Base-by-base conservation (phyloP, 2,329 filamentous ascomycete species). In the Aureobasidium sp. region DNA sequence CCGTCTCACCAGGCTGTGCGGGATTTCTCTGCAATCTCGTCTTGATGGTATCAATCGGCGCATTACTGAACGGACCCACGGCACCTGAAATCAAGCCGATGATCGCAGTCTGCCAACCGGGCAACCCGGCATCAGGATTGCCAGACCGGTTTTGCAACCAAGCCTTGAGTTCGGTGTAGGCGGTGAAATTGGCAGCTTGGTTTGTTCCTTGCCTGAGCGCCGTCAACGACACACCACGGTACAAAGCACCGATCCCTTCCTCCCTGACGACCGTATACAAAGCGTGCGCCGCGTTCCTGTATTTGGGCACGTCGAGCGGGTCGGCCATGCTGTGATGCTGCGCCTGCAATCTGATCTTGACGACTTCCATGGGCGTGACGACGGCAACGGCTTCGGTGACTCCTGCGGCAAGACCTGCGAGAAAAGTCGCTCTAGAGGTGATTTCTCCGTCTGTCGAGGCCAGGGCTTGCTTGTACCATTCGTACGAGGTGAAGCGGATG, bases 1-100 rank as follows among this genome's bases (percentile, higher is more conserved):
- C 91, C 41, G 83, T 87, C 65, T 90, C 85, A 14, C 91, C 67
- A 4, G 83, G 79, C 70, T 86, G 79, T 3, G 87, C 90, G 0
- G 89, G 88, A 48, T 84, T 93, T 73, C 89, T 93, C 70, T 98
- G 93, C 68, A 98, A 74, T 47, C 93, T 78, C 37, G 93, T 98
- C 83, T 98, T 98, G 76, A 98, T 97, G 34, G 93, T 98, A 67
- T 98, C 93, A 67, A 98, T 97, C 19, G 93, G 93, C 24, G 94
- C 93, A 68, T 98, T 98, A 62, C 87, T 93, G 66, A 98, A 80
- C 4, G 93, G 93, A 1, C 93, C 93, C 81, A 98, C 94, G 57
- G 93, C 93, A 61, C 93, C 93, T 51, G 83, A 88, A 22, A 98
- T 84, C 53, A 98, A 78, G 29, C 90, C 93, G 61, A 97, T 95